A percentile compares a stretch with the other conserved stretches of the same genome.
phyloP scores from a whole-genome alignment of 1,284 basidiomycete species.

The Fomitopsis schrenkii region DNA sequence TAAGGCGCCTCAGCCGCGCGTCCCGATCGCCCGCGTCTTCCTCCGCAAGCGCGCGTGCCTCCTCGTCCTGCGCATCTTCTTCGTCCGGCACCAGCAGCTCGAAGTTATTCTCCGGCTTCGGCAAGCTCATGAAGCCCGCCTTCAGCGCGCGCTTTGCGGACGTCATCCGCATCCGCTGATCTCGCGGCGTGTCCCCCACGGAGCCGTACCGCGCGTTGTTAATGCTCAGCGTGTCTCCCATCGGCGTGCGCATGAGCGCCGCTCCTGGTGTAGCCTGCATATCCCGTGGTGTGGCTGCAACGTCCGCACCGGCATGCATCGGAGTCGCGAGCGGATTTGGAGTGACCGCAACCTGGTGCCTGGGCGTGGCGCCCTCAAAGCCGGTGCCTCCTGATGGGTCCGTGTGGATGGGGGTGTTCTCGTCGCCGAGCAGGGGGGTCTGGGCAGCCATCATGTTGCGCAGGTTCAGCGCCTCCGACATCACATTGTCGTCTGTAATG shows the following conservation, averaged over 20 bases:
- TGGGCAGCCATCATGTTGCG: conserved; percentile 90
- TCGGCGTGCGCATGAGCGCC: conserved; percentile 87
- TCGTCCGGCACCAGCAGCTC: conserved; percentile 91
- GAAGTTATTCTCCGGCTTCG: conserved; percentile 96
- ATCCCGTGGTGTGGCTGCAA: conserved; percentile 62
- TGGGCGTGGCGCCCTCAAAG: conserved; percentile 88
- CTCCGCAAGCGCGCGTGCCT: conserved; percentile 42
- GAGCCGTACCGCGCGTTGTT: conserved; percentile 63
- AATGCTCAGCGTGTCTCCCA: conserved; percentile 89
- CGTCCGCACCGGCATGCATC: conserved; percentile 44
- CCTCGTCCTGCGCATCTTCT: conserved; percentile 57
- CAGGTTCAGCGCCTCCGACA: conserved; percentile 93
- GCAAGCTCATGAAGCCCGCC: conserved; percentile 81
- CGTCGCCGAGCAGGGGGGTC: conserved; percentile 94
- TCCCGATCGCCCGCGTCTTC: conserved; percentile 96
- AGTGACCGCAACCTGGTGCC: conserved; percentile 84
- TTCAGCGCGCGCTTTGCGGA: conserved; percentile 73
- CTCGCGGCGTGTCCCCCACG: conserved; percentile 69
- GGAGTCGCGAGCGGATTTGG: conserved; percentile 96
- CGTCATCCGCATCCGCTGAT: conserved; percentile 58
- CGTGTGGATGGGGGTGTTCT: conserved; percentile 90
- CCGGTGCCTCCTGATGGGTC: conserved; percentile 75
- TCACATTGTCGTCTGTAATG: conserved; percentile 81
- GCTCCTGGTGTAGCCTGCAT: conserved; percentile 42
- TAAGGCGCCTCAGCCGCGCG: conserved; percentile 63